Percentiles rank a stretch among this genome's conserved stretches.
These are phyloP conservation scores for Naganishia kalamii DNA, from an alignment of 768 basidiomycete species.

Conservation along the genomic window DNA sequence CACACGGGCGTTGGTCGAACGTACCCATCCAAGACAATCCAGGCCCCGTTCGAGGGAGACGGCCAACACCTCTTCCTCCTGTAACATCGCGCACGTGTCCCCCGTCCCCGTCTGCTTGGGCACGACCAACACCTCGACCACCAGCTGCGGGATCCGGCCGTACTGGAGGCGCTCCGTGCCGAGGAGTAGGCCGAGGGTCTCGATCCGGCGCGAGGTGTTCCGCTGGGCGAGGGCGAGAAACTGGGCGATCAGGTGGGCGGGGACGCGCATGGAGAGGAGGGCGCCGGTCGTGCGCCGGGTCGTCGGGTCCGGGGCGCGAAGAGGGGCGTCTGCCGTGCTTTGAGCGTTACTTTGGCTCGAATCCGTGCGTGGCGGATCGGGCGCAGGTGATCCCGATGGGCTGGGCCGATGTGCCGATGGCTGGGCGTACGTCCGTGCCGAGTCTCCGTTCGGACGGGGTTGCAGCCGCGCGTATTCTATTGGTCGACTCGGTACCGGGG, in stretches of 20 bases:
- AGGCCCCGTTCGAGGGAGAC: constrained; percentile 75
- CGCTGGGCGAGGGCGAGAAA: constrained; percentile 71
- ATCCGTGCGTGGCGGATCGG: background rate
- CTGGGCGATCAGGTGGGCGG: constrained; percentile 63
- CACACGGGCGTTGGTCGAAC: constrained; percentile 27
- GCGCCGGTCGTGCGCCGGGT: constrained; percentile 15
- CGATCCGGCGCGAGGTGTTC: constrained; percentile 70
- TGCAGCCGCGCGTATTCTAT: background rate
- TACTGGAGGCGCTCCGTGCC: constrained; percentile 52
- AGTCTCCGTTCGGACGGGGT: background rate
- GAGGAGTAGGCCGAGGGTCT: constrained; percentile 79
- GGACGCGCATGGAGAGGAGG: constrained; percentile 63
- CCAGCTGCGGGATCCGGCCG: constrained; percentile 49
- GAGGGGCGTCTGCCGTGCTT: background rate
- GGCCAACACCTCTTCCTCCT: constrained; percentile 76
- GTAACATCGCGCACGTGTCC: constrained; percentile 88
- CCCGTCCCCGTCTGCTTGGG: constrained; percentile 83
- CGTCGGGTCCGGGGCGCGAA: constrained; percentile 18
- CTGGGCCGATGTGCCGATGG: background rate
- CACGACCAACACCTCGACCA: constrained; percentile 77
- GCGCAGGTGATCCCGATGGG: background rate
- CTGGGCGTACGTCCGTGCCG: background rate
- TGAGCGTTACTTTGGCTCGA: no score
- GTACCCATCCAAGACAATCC: constrained; percentile 86
- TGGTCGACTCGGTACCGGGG: background rate